Evolutionary conservation across 495 filamentous ascomycete genomes (phyloP), one percentile per base, ranked within the genome.

Genomic region (Neurospora sublineolata): DNA sequence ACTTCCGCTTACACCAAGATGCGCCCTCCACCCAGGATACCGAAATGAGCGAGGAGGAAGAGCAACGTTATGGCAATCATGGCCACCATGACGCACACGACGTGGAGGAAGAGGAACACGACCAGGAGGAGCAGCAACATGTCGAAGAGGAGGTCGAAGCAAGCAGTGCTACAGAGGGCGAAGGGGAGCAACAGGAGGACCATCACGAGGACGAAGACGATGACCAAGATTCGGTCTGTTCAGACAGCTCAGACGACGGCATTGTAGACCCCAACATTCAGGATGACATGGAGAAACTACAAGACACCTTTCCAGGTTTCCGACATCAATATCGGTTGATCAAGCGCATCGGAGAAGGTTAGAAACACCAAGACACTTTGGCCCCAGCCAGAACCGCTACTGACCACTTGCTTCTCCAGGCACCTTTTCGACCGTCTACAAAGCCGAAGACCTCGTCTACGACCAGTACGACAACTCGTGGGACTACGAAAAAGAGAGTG

Each of bases 361-460:
- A 42, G 72, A 73, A 20, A 16, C 41, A 52, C 18, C 44, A 52
- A 52, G 44, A 27, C 44, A 4, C 5, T 58, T 23, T 27, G 1
- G 1, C 4, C 2, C 44, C 44, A 20, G 20, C 20, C 46, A 27
- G 27, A 16, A 60, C 6, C 3, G 10, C 44, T 70, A 42, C 70
- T 71, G 27, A 73, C 69, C 5, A 23, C 41, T 71, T 46, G 46
- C 69, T 20, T 42, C 10, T n/a, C 40, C 76, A 94, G 92, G 94
- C 41, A 99, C 95, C 20, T 99, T 99, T 77, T 97, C 94, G 0
- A 97, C 94, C 12, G 95, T 99, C 0, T 99, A 98, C 82, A 98
- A 98, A 79, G 95, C 95, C 40, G 95, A 99, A 81, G 96, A 99
- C 79, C 82, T 97, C n/a, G 84, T 88, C 36, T 97, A 97, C 77